Evolutionary conservation across 2,329 filamentous ascomycete species (phyloP), one percentile per base, ranked within the genome.

Genomic region (Aureobasidium leucospermi): DNA sequence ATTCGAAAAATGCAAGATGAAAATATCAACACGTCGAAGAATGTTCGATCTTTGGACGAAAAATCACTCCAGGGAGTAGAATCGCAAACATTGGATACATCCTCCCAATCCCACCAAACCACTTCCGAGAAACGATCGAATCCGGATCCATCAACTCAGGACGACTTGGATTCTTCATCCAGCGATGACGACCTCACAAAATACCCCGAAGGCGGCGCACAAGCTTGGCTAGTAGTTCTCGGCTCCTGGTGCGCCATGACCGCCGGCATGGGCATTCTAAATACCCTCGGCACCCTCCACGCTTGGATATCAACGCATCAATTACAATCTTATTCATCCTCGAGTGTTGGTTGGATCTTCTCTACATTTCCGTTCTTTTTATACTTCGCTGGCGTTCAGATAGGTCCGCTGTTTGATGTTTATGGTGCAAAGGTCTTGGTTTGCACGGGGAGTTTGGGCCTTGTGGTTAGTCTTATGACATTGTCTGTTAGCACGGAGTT

Each of bases 181-280:
- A 42, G 11, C 39, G n/a, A 46, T 19, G 61, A 63, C 60, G 80
- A 79, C 1, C 8, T 13, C 6, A 15, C 6, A 23, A 48, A 48
- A 36, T 92, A 90, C 67, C 91, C 91, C 0, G 91, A 96, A 75
- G 90, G 91, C 52, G 91, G 92, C 10, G 69, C 82, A 13, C 75
- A 82, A 64, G 89, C 89, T 58, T 96, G 91, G 89, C 79, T 89
- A 4, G 90, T 95, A 32, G 89, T 96, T 4, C 75, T 93, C 15
- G 91, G 90, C 19, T 86, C 86, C n/a, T 96, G 66, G 57, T 66
- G 64, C 43, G 64, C 86, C 9, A 82, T 94, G 58, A 79, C 89
- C 64, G 84, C 87, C 6, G 82, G 84, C 1, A 82, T 94, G 13
- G 67, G 66, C 4, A 58, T 67, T 19, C 63, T 66, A 60, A 70